Percentiles rank a stretch among this genome's conserved stretches.
Conservation (phyloP, 1,284 basidiomycete species). For the Marasmius fiardii region DNA sequence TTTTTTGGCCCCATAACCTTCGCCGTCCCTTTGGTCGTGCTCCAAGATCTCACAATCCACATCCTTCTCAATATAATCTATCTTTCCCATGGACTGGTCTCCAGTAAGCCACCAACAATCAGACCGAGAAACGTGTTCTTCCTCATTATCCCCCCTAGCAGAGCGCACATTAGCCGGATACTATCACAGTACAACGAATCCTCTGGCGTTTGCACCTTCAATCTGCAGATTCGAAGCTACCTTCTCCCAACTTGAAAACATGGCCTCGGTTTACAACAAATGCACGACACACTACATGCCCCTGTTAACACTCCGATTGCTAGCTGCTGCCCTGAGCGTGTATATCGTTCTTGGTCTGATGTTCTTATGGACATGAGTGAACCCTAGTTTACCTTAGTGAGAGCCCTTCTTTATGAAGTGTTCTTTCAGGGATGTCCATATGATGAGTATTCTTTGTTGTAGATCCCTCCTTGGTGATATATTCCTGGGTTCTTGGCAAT, state of each 20-base stretch:
- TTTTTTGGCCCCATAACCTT: conserved; percentile 40
- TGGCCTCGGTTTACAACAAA: conserved; percentile 32
- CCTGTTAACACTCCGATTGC: conserved; percentile 29
- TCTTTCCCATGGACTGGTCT: conserved; percentile 29
- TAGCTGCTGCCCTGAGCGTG: conserved; percentile 24
- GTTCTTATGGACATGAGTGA: not conserved
- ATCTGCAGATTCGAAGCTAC: conserved; percentile 24
- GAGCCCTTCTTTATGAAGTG: too few species aligned
- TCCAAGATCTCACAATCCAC: conserved; percentile 32
- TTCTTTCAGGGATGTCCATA: not conserved
- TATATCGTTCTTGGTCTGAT: conserved; percentile 25
- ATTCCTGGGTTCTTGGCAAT: not conserved
- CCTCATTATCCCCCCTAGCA: not conserved
- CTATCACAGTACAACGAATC: conserved; percentile 27
- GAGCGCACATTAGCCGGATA: conserved; percentile 16
- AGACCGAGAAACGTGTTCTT: not conserved
- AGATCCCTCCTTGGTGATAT: not conserved
- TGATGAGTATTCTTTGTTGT: not conserved
- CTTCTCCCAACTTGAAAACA: conserved; percentile 32
- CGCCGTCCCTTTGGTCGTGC: conserved; percentile 32
- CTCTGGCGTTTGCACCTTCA: conserved; percentile 26
- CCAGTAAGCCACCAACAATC: not conserved
- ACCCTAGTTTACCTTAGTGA: not conserved
- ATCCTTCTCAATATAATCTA: conserved; percentile 28
- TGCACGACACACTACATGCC: conserved; percentile 32